These are phyloP conservation scores for Arachnomyces sp. DNA, from an alignment of 2,329 filamentous ascomycete species.

Conservation along the genomic window DNA sequence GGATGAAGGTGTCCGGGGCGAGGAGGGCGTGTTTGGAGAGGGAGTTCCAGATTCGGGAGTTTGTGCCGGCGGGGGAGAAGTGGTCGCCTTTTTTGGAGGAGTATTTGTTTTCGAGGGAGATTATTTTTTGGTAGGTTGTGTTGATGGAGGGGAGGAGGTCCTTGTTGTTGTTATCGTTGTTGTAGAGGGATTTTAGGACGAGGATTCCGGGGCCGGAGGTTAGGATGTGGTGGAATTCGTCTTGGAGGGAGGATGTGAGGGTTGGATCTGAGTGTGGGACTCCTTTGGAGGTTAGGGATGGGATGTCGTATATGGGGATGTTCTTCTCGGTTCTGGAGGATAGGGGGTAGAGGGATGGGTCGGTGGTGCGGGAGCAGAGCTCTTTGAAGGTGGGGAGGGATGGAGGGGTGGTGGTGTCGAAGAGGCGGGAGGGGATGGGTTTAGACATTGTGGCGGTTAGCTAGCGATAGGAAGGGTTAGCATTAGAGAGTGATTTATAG, in stretches of 20 bases:
- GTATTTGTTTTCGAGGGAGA: conserved; percentile 34
- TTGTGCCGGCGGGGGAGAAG: conserved; percentile 49
- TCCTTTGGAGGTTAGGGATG: conserved; percentile 21
- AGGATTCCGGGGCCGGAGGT: conserved; percentile 51
- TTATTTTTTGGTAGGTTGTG: conserved; percentile 41
- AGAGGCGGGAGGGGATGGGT: conserved; percentile 16
- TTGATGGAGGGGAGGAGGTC: conserved; percentile 40
- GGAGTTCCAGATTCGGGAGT: conserved; percentile 58
- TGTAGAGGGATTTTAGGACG: conserved; percentile 47
- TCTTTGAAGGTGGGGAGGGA: conserved; percentile 38
- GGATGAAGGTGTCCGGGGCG: conserved; percentile 45
- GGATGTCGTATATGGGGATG: conserved; percentile 49
- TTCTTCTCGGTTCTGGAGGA: conserved; percentile 40
- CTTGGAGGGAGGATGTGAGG: conserved; percentile 40
- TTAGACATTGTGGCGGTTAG: conserved; percentile 1
- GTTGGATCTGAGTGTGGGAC: conserved; percentile 17
- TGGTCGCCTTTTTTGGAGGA: conserved; percentile 47
- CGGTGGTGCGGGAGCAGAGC: conserved; percentile 36
- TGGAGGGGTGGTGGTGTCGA: conserved; percentile 21
- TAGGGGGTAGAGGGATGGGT: conserved; percentile 39
- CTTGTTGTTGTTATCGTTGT: too few species aligned
- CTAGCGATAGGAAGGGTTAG: too few species aligned
- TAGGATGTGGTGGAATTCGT: conserved; percentile 54
- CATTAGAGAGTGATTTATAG: too few species aligned
- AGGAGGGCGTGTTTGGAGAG: conserved; percentile 52